Percentiles rank a stretch among this genome's conserved stretches.
These are phyloP conservation scores for Silene latifolia DNA, from an alignment of 148 eudicot species.

Conservation along the genomic window DNA sequence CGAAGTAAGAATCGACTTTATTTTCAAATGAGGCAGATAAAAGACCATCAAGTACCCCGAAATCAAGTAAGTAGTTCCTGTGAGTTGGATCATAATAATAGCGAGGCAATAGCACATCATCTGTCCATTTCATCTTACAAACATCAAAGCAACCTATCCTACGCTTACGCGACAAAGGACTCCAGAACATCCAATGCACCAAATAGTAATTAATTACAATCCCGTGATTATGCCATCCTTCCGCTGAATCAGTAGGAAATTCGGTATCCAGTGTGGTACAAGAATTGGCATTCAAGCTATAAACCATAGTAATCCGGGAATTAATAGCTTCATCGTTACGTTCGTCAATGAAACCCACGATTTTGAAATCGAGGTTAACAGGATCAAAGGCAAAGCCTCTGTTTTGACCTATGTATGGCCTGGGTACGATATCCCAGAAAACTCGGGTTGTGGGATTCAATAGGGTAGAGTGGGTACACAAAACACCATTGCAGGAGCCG, in stretches of 20 bases:
- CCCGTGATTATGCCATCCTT: not conserved
- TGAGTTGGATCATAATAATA: not conserved
- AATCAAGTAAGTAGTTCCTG: not conserved
- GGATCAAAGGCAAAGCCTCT: not conserved
- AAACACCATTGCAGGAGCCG: not conserved
- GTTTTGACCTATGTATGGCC: not conserved
- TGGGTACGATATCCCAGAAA: not conserved
- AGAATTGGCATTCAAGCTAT: not conserved
- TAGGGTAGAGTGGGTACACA: not conserved
- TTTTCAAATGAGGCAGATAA: not conserved
- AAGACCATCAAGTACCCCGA: not conserved
- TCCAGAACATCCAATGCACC: not conserved
- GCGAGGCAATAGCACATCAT: constrained; percentile 3
- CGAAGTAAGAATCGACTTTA: no score
- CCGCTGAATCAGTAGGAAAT: not conserved
- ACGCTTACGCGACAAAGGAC: not conserved
- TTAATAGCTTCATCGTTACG: not conserved
- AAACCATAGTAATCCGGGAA: not conserved
- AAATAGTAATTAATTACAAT: no score
- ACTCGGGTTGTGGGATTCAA: not conserved
- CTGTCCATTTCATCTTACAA: not conserved
- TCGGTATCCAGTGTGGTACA: not conserved
- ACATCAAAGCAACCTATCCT: not conserved
- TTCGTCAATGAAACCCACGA: not conserved
- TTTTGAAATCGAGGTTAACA: not conserved